Evolutionary conservation across 2,329 filamentous ascomycete genomes (phyloP).

Genomic region (Onygenales sp.): DNA sequence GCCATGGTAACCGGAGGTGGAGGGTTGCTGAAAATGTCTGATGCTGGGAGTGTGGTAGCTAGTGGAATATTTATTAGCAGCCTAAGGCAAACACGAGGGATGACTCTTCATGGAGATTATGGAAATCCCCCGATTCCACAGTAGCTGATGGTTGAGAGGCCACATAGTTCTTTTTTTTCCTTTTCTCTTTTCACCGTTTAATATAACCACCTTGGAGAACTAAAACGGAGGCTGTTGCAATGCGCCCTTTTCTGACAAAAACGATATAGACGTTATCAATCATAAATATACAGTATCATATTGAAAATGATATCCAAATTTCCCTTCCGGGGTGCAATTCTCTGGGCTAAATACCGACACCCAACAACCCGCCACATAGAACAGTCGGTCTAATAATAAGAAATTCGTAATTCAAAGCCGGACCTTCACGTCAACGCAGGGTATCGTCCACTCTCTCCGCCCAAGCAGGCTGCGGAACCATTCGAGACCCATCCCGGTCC

Average conservation of each 20-base stretch:
- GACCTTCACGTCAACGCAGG: slow-evolving; percentile 82
- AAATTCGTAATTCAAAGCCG: slow-evolving; percentile 45
- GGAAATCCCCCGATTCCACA: no score
- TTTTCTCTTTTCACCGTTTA: no score
- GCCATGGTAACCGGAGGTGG: neutral
- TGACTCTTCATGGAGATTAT: no score
- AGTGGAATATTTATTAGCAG: no score
- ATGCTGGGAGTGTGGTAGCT: neutral
- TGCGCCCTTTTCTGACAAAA: neutral
- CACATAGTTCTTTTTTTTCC: no score
- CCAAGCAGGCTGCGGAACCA: slow-evolving; percentile 78
- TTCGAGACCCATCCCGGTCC: slow-evolving; percentile 71
- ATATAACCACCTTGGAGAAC: no score
- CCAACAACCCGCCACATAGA: neutral
- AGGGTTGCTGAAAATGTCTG: neutral
- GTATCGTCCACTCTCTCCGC: slow-evolving; percentile 77
- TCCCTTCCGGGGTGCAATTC: neutral
- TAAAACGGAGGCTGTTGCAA: no score
- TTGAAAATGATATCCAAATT: neutral
- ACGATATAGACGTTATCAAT: neutral
- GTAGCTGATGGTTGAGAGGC: no score
- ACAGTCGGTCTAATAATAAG: neutral
- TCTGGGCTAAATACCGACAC: neutral
- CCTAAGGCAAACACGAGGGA: no score
- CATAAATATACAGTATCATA: neutral